phyloP scores from a whole-genome alignment of 1,284 basidiomycete genomes.

The Sanghuangporus baumii region DNA sequence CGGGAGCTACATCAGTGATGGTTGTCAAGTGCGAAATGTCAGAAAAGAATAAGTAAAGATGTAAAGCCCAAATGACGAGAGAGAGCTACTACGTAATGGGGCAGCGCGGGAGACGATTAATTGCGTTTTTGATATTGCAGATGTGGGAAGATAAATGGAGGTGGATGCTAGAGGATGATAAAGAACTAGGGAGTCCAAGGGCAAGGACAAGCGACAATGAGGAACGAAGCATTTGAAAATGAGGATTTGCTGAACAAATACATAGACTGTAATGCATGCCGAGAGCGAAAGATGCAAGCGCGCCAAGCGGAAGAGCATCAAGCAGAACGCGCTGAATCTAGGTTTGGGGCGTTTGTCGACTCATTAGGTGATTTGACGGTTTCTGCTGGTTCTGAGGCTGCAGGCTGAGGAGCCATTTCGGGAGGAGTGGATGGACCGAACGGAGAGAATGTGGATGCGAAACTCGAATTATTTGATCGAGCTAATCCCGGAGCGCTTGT shows the following conservation, averaged over 20 bases:
- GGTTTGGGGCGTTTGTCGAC: slow-evolving; percentile 11
- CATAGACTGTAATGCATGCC: slow-evolving; percentile 14
- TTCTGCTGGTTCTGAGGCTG: slow-evolving; percentile 12
- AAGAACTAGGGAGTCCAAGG: slow-evolving; percentile 7
- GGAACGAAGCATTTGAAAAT: background rate
- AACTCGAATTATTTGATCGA: slow-evolving; percentile 12
- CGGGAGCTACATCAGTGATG: slow-evolving; percentile 4
- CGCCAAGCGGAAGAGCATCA: slow-evolving; percentile 5
- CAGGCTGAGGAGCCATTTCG: slow-evolving; percentile 6
- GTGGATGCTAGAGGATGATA: background rate
- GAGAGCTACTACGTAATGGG: slow-evolving; percentile 1
- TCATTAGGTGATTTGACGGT: slow-evolving; percentile 9
- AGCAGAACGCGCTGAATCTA: slow-evolving; percentile 14
- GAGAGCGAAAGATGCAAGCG: background rate
- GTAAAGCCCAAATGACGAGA: background rate
- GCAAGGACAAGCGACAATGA: background rate
- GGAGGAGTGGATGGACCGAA: slow-evolving; percentile 20
- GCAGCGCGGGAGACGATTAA: slow-evolving; percentile 9
- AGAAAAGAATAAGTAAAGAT: background rate
- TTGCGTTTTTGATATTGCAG: slow-evolving; percentile 4
- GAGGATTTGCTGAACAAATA: slow-evolving; percentile 13
- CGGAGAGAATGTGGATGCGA: slow-evolving; percentile 17
- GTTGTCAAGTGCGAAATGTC: slow-evolving; percentile 6
- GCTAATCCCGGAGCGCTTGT: slow-evolving; percentile 8
- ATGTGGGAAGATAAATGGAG: background rate